Evolutionary conservation across 768 basidiomycete species (phyloP), one percentile per base, ranked within the genome.

Genomic region (Mycena rebaudengoi): DNA sequence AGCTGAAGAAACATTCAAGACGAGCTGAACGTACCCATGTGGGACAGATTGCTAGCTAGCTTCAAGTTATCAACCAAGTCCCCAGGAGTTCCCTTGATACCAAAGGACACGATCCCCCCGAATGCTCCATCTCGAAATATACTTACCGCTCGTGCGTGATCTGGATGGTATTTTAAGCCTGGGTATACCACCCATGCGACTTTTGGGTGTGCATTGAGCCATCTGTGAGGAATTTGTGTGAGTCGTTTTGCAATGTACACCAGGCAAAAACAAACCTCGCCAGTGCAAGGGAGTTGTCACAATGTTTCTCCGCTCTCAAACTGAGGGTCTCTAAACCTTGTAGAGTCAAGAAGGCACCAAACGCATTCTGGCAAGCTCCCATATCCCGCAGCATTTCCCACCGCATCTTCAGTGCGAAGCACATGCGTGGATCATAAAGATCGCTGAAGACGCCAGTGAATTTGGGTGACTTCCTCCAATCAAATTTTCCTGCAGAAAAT

Each of bases 351-450:
- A 88, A 89, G 2, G 86, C 85, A 6, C 73, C 82, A 63, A 89
- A 86, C 2, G 88, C 86, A 65, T 84, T 86, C 44, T 88, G 68
- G 4, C 81, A 75, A 5, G 83, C 77, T 5, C 87, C 88, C 5
- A 88, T 32, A 66, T 88, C 86, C 1, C 87, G 85, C 52, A 87
- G 77, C 54, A 86, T 79, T 57, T 88, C 86, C 49, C 85, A 76
- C 21, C 86, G 82, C 53, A 62, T 56, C 32, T 65, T 73, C 12
- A 64, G 54, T 0, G 65, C 62, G 16, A 69, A 73, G 0, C 69
- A 39, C 10, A 16, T 60, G 25, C 46, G 52, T 32, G 45, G 52
- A 33, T 60, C 58, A 8, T 60, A 67, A 13, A 51, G 68, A 23
- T 62, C 66, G n/a, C 45, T 69, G 40, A 72, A 69, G 2, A 49